phyloP scores from a whole-genome alignment of 371 early-diverging fungal genomes.

The Catenaria anguillulae region DNA sequence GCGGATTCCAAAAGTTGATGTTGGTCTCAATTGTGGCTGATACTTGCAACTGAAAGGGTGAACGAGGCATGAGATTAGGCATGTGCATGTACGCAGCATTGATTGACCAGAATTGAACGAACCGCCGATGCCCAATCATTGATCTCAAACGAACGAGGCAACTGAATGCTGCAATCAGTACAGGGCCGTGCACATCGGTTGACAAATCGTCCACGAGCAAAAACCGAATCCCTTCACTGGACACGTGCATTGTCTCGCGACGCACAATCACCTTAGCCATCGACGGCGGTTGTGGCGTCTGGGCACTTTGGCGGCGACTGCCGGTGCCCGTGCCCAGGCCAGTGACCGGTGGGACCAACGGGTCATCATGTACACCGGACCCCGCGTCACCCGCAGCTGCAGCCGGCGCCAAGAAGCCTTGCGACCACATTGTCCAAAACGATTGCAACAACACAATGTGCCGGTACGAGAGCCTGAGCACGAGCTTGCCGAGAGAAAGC shows the following conservation, averaged over 20 bases:
- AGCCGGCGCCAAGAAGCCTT: conserved; percentile 29
- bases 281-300: too few relatives aligned
- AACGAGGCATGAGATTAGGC: too few relatives aligned
- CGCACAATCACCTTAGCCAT: background rate
- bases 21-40: conserved; percentile 53
- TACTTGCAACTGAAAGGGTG: conserved; percentile 19
- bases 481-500: conserved; percentile 20
- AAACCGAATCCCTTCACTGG: conserved; percentile 57
- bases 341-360: too few relatives aligned
- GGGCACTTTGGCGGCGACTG: too few relatives aligned
- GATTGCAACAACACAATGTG: conserved; percentile 59
- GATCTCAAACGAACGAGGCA: too few relatives aligned
- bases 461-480: conserved; percentile 44
- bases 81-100: too few relatives aligned
- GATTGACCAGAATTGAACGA: too few relatives aligned
- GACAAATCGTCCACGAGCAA: conserved; percentile 79
- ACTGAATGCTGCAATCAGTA: too few relatives aligned
- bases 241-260: conserved; percentile 26
- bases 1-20: conserved; percentile 83
- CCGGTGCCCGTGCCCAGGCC: too few relatives aligned
- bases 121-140: conserved; percentile 67
- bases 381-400: too few relatives aligned
- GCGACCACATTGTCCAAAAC: conserved; percentile 44
- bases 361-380: too few relatives aligned
- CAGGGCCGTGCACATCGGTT: conserved; percentile 60